Evolutionary conservation across 2,329 filamentous ascomycete species (phyloP).

Genomic region (Emergomyces orientalis): DNA sequence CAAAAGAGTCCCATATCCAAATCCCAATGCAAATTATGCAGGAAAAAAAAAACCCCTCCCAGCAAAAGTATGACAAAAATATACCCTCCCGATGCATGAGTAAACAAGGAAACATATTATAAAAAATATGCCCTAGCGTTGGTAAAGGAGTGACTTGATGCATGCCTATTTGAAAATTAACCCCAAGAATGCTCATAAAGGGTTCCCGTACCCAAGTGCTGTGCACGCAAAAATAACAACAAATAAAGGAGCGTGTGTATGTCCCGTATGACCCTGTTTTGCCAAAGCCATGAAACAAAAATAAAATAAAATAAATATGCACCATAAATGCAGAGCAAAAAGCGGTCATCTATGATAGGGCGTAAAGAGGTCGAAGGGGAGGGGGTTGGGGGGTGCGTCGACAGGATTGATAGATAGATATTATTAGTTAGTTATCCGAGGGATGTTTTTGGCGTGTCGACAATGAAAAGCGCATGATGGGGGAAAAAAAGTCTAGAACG

Average conservation of each 20-base stretch:
- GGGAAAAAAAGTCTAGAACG: neutral
- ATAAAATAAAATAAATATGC: conserved; percentile 11
- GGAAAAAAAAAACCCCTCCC: neutral
- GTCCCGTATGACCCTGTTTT: conserved; percentile 4
- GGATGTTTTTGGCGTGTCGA: too few species aligned
- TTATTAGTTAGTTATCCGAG: neutral
- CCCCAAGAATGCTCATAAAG: conserved; percentile 9
- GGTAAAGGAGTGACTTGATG: conserved; percentile 13
- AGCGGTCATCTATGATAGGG: neutral
- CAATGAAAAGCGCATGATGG: too few species aligned
- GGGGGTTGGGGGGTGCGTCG: too few species aligned
- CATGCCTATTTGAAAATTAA: conserved; percentile 12
- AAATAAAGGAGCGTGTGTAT: conserved; percentile 11
- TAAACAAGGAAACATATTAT: neutral
- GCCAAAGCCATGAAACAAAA: conserved; percentile 2
- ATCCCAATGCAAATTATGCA: conserved; percentile 15
- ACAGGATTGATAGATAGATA: too few species aligned
- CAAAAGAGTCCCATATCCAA: conserved; percentile 13
- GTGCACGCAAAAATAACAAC: neutral
- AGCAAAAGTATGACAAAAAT: neutral
- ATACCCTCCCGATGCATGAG: neutral
- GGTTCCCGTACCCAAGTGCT: conserved; percentile 8
- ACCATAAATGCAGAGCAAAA: conserved; percentile 4
- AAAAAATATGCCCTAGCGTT: conserved; percentile 3
- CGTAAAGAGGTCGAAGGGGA: too few species aligned